phyloP scores from a whole-genome alignment of 176 grass and related monocot species.

The Typha latifolia region DNA sequence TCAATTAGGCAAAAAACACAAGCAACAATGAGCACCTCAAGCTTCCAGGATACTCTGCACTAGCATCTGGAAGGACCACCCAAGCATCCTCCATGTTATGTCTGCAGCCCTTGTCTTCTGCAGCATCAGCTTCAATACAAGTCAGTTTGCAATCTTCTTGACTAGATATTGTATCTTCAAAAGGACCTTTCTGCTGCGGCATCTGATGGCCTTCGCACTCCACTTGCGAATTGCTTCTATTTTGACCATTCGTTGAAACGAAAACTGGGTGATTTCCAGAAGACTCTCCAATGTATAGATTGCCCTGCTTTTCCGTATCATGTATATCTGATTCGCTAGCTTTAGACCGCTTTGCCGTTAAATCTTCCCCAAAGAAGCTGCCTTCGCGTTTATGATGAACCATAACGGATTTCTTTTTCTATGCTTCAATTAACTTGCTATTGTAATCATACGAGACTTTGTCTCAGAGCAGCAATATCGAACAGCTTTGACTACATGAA shows the following conservation, averaged over 20 bases:
- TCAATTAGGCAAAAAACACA: not conserved
- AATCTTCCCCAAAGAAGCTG: constrained; percentile 17
- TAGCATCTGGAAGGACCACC: constrained; percentile 54
- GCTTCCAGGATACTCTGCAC: constrained; percentile 31
- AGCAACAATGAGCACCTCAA: constrained; percentile 37
- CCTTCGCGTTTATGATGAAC: constrained; percentile 58
- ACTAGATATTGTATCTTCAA: constrained; percentile 9
- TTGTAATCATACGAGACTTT: not conserved
- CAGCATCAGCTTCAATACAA: constrained; percentile 55
- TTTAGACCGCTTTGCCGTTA: constrained; percentile 37
- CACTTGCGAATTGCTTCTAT: not conserved
- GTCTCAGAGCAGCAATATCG: too few relatives aligned
- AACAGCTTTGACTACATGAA: too few relatives aligned
- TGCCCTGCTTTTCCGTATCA: not conserved
- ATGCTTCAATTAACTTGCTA: not conserved
- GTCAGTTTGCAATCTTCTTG: constrained; percentile 23
- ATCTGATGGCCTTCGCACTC: constrained; percentile 5
- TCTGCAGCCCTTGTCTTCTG: constrained; percentile 82
- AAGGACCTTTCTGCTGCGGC: not conserved
- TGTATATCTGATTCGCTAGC: constrained; percentile 1
- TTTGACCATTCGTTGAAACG: constrained; percentile 19
- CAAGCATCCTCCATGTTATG: constrained; percentile 81
- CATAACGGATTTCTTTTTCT: constrained; percentile 21
- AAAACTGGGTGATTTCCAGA: not conserved
- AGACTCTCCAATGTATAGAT: not conserved